Percentiles rank a stretch among this genome's conserved stretches.
These are phyloP conservation scores for Linum trigynum DNA, from an alignment of 345 rosid genomes.

Conservation along the genomic window DNA sequence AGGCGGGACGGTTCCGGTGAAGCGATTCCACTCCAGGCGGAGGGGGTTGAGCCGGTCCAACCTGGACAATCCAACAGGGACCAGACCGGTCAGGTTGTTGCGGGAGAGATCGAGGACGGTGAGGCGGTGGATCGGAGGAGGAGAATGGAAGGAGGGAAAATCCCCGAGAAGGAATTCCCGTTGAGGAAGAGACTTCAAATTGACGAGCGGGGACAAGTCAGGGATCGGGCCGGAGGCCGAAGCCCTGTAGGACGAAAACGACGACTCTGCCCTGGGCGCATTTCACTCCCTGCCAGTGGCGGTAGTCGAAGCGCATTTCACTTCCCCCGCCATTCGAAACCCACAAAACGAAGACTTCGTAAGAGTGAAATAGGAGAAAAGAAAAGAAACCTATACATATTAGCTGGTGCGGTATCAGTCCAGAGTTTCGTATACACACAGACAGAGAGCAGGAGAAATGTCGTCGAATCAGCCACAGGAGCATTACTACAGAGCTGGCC, in stretches of 20 bases:
- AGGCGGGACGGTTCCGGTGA: conserved; percentile 61
- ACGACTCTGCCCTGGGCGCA: conserved; percentile 78
- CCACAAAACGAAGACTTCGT: too few relatives aligned
- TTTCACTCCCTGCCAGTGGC: conserved; percentile 88
- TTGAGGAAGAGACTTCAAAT: conserved; percentile 58
- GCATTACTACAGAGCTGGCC: conserved; percentile 45
- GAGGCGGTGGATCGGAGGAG: conserved; percentile 55
- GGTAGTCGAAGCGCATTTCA: conserved; percentile 65
- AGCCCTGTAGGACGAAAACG: conserved; percentile 44
- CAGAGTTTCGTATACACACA: too few relatives aligned
- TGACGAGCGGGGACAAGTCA: conserved; percentile 57
- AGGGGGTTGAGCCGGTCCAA: conserved; percentile 52
- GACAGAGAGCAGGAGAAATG: conserved; percentile 20
- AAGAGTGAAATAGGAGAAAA: too few relatives aligned
- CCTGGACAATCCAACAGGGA: conserved; percentile 42
- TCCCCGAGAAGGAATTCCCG: conserved; percentile 58
- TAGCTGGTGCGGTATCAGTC: too few relatives aligned
- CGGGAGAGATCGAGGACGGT: conserved; percentile 46
- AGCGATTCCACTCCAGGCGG: conserved; percentile 52
- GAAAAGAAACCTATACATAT: too few relatives aligned
- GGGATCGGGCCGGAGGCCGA: conserved; percentile 74
- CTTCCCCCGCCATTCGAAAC: too few relatives aligned
- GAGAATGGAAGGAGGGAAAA: conserved; percentile 56
- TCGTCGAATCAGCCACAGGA: conserved; percentile 52
- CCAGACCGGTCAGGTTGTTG: conserved; percentile 44